Evolutionary conservation across 2,329 filamentous ascomycete genomes (phyloP).

Genomic region (Orbilia ellipsospora): DNA sequence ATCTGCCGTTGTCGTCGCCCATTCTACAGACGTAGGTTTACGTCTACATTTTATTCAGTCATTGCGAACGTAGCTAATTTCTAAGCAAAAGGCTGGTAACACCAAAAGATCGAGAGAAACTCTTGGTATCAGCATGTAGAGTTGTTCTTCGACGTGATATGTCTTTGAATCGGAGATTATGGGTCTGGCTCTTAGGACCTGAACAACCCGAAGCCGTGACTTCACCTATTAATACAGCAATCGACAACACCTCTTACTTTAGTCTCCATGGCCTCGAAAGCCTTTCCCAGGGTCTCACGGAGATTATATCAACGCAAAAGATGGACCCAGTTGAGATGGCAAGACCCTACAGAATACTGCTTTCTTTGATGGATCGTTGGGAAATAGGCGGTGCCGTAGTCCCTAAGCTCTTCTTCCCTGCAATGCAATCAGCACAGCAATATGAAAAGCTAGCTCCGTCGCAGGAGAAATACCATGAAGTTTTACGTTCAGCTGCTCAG

Average conservation of each 20-base stretch:
- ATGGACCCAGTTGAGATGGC: slow-evolving; percentile 75
- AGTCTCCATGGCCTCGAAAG: slow-evolving; percentile 79
- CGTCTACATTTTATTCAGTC: neutral
- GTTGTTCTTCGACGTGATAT: slow-evolving; percentile 93
- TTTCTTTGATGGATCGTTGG: slow-evolving; percentile 98
- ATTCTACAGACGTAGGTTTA: slow-evolving; percentile 78
- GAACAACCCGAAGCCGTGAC: slow-evolving; percentile 64
- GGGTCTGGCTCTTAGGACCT: slow-evolving; percentile 93
- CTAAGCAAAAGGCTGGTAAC: slow-evolving; percentile 62
- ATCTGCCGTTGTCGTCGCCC: slow-evolving; percentile 83
- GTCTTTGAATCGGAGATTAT: slow-evolving; percentile 94
- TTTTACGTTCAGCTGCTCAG: slow-evolving; percentile 89
- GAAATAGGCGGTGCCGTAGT: slow-evolving; percentile 93
- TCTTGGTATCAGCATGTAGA: slow-evolving; percentile 83
- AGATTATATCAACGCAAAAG: slow-evolving; percentile 74
- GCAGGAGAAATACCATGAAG: slow-evolving; percentile 82
- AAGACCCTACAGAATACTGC: slow-evolving; percentile 86
- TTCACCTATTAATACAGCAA: slow-evolving; percentile 59
- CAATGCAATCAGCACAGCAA: slow-evolving; percentile 79
- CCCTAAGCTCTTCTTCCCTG: slow-evolving; percentile 85
- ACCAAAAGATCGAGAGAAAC: slow-evolving; percentile 78
- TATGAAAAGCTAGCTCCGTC: slow-evolving; percentile 75
- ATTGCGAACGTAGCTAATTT: too few relatives aligned
- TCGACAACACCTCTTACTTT: slow-evolving; percentile 79
- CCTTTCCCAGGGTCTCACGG: slow-evolving; percentile 78